Evolutionary conservation across 1,284 basidiomycete species (phyloP), one percentile per base, ranked within the genome.

Genomic region (Irpex rosettiformis): DNA sequence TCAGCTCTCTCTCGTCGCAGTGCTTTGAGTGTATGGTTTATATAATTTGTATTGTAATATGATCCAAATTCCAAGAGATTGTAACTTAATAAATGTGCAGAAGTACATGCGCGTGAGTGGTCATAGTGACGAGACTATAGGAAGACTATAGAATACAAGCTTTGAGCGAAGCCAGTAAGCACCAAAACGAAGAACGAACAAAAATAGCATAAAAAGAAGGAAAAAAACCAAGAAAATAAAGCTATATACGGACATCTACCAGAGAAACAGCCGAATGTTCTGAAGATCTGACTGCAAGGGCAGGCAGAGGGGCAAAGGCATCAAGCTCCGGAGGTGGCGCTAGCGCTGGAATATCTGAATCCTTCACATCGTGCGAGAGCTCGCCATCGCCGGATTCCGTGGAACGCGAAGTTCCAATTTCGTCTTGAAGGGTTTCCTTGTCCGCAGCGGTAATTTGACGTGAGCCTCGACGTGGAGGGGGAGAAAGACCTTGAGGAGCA

Each of bases 381-480:
- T 55, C 27, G 25, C 28, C 40, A 4, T 11, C 18, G 18, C 43
- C 43, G 16, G 37, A 25, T 18, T 42, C 30, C 11, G 21, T 21
- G 24, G 58, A 43, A 6, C 30, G 6, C 6, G 52, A 24, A 22
- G 43, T 30, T 45, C 58, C 54, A 16, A 57, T 42, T 37, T 64
- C 61, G 28, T 57, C 48, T 33, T 63, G 61, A 33, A 59, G 60
- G 40, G 60, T 63, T 48, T 69, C 67, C 21, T 65, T 63, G 40
- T 72, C 72, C 37, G 69, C 69, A 43, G 69, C 62, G 4, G 72
- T 64, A 37, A 73, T 66, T 58, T 72, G 72, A 28, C 69, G 67
- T 49, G 84, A 84, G 28, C 79, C 77, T 16, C 83, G 77, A 24
- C 85, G 78, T 8, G 85, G 85, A 8, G 85, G 83, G 3, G 85